phyloP scores from a whole-genome alignment of 169 alveolate species.

The Eimeria tenella region DNA sequence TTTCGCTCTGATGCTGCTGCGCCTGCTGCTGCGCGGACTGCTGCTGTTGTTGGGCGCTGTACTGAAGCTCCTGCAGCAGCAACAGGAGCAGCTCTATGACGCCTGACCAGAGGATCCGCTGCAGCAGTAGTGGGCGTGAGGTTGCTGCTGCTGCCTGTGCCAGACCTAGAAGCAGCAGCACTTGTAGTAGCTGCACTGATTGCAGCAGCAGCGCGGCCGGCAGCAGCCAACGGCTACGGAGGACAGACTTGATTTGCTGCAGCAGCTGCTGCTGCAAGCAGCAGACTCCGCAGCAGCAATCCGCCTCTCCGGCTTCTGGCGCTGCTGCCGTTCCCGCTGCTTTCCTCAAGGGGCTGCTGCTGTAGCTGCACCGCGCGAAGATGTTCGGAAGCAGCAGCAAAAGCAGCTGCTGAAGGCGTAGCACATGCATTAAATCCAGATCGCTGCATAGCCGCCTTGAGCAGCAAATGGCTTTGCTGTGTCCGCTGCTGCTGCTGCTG shows the following conservation, averaged over 20 bases:
- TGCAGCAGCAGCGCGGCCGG: constrained; percentile 42
- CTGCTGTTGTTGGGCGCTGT: not conserved
- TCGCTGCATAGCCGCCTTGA: constrained; percentile 8
- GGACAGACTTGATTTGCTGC: constrained; percentile 27
- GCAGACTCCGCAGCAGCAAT: constrained; percentile 32
- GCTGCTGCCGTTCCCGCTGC: constrained; percentile 40
- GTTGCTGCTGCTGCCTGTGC: constrained; percentile 54
- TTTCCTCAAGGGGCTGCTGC: not conserved
- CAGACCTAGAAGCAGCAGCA: constrained; percentile 6
- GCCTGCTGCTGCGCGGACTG: constrained; percentile 9
- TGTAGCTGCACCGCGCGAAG: constrained; percentile 5
- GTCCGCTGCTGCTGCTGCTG: constrained; percentile 33
- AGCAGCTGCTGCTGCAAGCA: constrained; percentile 31
- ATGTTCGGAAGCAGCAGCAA: constrained; percentile 17
- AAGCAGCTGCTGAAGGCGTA: constrained; percentile 51
- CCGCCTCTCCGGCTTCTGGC: not conserved
- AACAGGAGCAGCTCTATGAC: not conserved
- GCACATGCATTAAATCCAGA: constrained; percentile 29
- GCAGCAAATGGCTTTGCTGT: not conserved
- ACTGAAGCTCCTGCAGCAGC: constrained; percentile 27
- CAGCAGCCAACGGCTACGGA: constrained; percentile 26
- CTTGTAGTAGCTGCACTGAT: constrained; percentile 37
- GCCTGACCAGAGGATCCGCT: not conserved
- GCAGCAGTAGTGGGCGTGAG: constrained; percentile 30
- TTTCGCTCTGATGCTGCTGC: constrained; percentile 11